Base-by-base conservation (phyloP, 495 filamentous ascomycete species). In the Aspergillus steynii region DNA sequence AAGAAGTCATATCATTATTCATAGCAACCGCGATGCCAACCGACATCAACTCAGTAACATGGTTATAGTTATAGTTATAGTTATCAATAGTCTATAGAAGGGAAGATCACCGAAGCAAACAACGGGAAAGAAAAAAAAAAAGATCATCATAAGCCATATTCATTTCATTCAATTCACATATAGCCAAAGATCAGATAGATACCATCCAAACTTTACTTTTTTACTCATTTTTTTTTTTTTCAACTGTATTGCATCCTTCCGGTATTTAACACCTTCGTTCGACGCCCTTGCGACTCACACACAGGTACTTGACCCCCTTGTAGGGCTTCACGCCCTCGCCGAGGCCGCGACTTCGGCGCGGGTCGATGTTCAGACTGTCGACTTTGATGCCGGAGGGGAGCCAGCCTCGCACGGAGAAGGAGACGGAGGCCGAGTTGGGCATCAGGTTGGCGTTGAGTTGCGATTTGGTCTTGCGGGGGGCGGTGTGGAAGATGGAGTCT, bases 281-380 rank as follows among this genome's bases (percentile, higher is more conserved):
- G 47, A 99, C 82, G 3, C 96, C 96, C 49, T 85, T 86, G 63
- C 85, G 86, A 74, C 92, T 97, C 31, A 95, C 86, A 64, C 92
- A 96, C 59, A 98, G 71, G 74, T 99, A 99, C 76, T 98, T 99
- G 51, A 98, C 95, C 12, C 95, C 96, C 78, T 98, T 99, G 74
- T 96, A 99, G 47, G 96, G 95, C 73, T 91, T 93, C 49, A 98
- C 85, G 10, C 88, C 86, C 65, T 96, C 91, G 0, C 92, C 93
- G 10, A 99, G 62, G 3, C 95, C 95, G 31, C 88, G 83, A 74
- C 91, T 96, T 77, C 87, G 92, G 65, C 90, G 87, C n/a, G 83
- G 79, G 68, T 97, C 93, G 51, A 99, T 82, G 37, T 85, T 81
- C 56, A 99, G 82, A 67, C 90, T 92, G 55, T 98, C 95, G 2